Conservation (phyloP, 305 asterid genomes). For the Fraxinus nigra region DNA sequence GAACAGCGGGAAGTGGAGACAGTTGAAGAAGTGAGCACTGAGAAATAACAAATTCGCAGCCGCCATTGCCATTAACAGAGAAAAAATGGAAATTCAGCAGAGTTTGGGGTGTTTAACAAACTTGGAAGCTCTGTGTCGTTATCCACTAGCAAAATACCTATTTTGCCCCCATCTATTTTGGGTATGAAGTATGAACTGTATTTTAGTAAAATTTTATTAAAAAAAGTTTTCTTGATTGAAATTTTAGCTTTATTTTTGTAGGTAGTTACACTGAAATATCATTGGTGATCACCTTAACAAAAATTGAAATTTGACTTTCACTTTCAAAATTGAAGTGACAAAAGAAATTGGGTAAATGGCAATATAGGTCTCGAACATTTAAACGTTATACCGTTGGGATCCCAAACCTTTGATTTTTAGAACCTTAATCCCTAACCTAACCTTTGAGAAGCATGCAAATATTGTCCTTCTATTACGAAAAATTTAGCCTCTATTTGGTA, state of each 20-base stretch:
- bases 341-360: background rate
- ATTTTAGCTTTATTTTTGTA: background rate
- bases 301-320: too few relatives aligned
- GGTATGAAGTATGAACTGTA: background rate
- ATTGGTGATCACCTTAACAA: background rate
- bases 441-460: background rate
- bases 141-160: background rate
- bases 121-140: background rate
- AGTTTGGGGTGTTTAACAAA: background rate
- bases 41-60: slow-evolving; percentile 57
- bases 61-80: slow-evolving; percentile 60
- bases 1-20: slow-evolving; percentile 31
- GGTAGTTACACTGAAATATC: background rate
- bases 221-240: background rate
- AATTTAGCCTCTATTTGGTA: too few relatives aligned
- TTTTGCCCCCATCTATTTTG: background rate
- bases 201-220: background rate
- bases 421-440: background rate
- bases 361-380: background rate
- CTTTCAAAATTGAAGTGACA: background rate
- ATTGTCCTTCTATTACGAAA: background rate
- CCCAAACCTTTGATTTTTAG: background rate
- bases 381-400: background rate
- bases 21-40: slow-evolving; percentile 44
- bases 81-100: background rate